phyloP scores from a whole-genome alignment of 2,329 filamentous ascomycete genomes.

The Elsinoe ampelina region DNA sequence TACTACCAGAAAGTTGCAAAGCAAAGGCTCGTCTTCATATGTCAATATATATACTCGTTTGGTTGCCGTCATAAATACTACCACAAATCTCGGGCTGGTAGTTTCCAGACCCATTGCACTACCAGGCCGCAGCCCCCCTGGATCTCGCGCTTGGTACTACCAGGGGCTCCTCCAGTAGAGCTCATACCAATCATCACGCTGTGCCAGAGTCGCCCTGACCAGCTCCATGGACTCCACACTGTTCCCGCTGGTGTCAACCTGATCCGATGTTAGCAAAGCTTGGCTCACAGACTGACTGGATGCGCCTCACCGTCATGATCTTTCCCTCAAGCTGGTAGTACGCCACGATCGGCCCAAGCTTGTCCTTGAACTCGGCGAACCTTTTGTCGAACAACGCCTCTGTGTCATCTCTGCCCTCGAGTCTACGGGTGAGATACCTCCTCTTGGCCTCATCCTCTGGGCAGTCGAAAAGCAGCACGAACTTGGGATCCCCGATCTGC shows the following conservation, averaged over 20 bases:
- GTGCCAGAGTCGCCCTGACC: neutral
- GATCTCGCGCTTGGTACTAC: too few species aligned
- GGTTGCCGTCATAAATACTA: too few species aligned
- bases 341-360: neutral
- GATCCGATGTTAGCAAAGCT: neutral
- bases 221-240: neutral
- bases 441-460: neutral
- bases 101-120: too few species aligned
- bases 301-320: neutral
- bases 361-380: neutral
- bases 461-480: slow-evolving; percentile 8
- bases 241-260: slow-evolving; percentile 7
- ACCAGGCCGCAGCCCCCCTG: too few species aligned
- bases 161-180: neutral
- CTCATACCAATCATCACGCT: neutral
- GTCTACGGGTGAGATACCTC: neutral
- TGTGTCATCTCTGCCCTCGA: neutral
- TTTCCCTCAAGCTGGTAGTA: neutral
- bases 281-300: neutral
- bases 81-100: too few species aligned
- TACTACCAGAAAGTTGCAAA: too few species aligned
- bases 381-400: neutral
- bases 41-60: too few species aligned
- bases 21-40: too few species aligned
- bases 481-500: slow-evolving; percentile 3